phyloP scores from a whole-genome alignment of 2,329 filamentous ascomycete genomes.

The Aspergillus costaricaensis region DNA sequence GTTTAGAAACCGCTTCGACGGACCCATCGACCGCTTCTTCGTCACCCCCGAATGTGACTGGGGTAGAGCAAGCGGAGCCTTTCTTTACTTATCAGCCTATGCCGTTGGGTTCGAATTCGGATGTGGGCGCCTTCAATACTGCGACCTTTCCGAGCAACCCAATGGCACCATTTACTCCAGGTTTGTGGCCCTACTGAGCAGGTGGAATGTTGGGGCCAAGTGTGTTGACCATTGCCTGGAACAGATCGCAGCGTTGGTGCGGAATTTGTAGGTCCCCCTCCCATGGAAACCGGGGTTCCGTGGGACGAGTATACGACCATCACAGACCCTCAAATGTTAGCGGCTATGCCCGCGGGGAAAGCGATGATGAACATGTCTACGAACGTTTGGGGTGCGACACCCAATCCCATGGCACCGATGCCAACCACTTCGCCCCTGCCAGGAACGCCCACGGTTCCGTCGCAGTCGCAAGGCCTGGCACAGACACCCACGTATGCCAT shows the following conservation, averaged over 20 bases:
- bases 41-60: conserved; percentile 40
- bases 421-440: conserved; percentile 33
- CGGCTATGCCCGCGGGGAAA: conserved; percentile 35
- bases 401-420: conserved; percentile 30
- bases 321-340: conserved; percentile 38
- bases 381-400: conserved; percentile 34
- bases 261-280: conserved; percentile 33
- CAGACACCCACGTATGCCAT: conserved; percentile 34
- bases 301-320: conserved; percentile 44
- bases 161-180: conserved; percentile 39
- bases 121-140: conserved; percentile 37
- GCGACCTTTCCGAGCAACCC: conserved; percentile 33
- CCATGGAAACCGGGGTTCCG: conserved; percentile 37
- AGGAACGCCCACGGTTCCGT: conserved; percentile 33
- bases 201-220: background rate
- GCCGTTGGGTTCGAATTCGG: conserved; percentile 35
- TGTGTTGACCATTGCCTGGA: conserved; percentile 12
- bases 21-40: conserved; percentile 54
- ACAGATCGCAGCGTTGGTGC: conserved; percentile 33
- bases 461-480: conserved; percentile 34
- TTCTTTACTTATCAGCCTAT: conserved; percentile 42
- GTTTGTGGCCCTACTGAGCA: conserved; percentile 29
- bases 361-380: conserved; percentile 37
- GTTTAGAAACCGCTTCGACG: conserved; percentile 46
- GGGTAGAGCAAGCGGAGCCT: conserved; percentile 38